Percentiles rank a stretch among this genome's conserved stretches.
These are phyloP conservation scores for Reticulascus tulasneorum DNA, from an alignment of 2,329 filamentous ascomycete genomes.

Conservation along the genomic window DNA sequence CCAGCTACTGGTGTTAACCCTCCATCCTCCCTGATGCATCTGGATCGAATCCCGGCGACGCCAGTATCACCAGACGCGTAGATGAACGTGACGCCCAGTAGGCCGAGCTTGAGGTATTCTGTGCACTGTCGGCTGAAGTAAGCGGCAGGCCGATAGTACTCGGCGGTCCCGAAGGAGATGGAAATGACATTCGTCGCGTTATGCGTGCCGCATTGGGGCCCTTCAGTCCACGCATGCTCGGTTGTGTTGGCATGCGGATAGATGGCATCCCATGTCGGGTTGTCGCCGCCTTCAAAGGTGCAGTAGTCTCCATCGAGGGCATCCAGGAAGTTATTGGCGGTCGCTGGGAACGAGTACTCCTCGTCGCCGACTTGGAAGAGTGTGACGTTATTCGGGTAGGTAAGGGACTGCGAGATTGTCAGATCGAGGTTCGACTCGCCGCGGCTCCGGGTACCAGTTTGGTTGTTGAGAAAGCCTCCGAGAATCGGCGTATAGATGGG, in stretches of 20 bases:
- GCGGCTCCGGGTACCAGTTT: conserved; percentile 14
- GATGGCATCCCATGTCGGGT: conserved; percentile 33
- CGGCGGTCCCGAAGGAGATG: conserved; percentile 50
- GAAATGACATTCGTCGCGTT: conserved; percentile 48
- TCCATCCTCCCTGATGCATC: conserved; percentile 1
- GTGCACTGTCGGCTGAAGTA: conserved; percentile 50
- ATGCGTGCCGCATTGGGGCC: conserved; percentile 44
- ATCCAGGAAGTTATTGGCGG: conserved; percentile 39
- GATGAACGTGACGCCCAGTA: conserved; percentile 46
- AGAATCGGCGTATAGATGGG: conserved; percentile 40
- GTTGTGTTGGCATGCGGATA: conserved; percentile 36
- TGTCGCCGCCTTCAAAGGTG: conserved; percentile 35
- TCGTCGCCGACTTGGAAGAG: conserved; percentile 40
- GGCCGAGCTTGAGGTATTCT: conserved; percentile 54
- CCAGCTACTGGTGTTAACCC: too few species aligned
- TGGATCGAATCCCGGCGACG: conserved; percentile 29
- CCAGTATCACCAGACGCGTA: conserved; percentile 49
- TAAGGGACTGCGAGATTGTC: conserved; percentile 48
- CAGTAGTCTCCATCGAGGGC: conserved; percentile 42
- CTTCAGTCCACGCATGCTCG: too few species aligned
- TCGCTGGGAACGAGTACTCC: conserved; percentile 31
- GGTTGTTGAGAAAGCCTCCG: too few species aligned
- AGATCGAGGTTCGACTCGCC: conserved; percentile 53
- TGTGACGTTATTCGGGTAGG: conserved; percentile 47
- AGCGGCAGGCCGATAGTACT: conserved; percentile 41